Conservation (phyloP, 345 rosid genomes). For the Eucalyptus polyanthemos region DNA sequence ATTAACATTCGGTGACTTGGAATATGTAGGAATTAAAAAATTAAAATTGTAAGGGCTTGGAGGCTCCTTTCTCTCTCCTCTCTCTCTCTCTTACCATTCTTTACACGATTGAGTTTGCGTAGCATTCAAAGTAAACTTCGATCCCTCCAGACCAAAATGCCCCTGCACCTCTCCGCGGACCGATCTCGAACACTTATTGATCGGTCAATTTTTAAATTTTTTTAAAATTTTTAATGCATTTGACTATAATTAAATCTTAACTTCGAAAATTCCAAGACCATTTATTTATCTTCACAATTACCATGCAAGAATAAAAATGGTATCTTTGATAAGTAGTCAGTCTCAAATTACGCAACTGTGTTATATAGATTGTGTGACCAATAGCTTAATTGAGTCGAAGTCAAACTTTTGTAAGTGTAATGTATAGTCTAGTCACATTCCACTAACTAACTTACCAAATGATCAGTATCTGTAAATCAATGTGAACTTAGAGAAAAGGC, state of each 20-base stretch:
- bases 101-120: not conserved
- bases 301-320: rapidly evolving
- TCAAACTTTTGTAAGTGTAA: not conserved
- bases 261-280: rapidly evolving
- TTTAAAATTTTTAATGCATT: not conserved
- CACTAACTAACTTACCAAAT: not conserved
- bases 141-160: not conserved
- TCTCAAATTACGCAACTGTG: rapidly evolving
- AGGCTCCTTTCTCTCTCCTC: no score
- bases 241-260: no score
- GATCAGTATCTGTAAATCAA: not conserved
- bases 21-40: no score
- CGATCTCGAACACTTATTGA: not conserved
- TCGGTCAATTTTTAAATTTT: no score
- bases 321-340: rapidly evolving
- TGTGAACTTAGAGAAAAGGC: not conserved
- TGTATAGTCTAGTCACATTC: rapidly evolving
- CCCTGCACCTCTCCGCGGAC: not conserved
- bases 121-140: not conserved
- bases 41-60: no score
- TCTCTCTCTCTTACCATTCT: not conserved
- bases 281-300: not conserved
- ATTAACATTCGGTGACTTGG: no score
- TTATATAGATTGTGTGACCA: not conserved
- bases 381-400: not conserved